Conservation (phyloP, 805 yeast species). For the Nakazawaea populi region DNA sequence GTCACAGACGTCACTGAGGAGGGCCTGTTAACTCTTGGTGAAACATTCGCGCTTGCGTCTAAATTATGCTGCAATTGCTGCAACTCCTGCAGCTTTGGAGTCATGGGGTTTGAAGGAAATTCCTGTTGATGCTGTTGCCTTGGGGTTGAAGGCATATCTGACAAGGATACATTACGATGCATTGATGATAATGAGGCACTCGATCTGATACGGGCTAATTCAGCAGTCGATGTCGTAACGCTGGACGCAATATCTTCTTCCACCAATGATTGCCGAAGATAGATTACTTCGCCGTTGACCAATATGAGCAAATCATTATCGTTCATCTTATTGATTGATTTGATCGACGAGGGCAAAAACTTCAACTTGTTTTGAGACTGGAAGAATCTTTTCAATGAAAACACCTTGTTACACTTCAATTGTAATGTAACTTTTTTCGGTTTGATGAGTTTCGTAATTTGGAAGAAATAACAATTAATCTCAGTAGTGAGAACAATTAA, state of each 20-base stretch:
- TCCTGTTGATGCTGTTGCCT: constrained; percentile 25
- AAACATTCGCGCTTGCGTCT: background rate
- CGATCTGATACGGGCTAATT: constrained; percentile 7
- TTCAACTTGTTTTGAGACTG: constrained; percentile 1
- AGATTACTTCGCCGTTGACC: constrained; percentile 22
- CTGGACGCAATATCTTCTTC: constrained; percentile 10
- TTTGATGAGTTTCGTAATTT: constrained; percentile 1
- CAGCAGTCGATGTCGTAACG: constrained; percentile 4
- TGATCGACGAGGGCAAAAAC: constrained; percentile 10
- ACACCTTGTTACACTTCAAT: constrained; percentile 10
- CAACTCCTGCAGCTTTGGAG: background rate
- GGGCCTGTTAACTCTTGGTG: background rate
- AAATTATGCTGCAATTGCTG: background rate
- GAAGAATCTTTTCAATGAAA: constrained; percentile 10
- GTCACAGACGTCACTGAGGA: background rate
- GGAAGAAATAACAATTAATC: constrained; percentile 23
- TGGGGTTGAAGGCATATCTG: constrained; percentile 33
- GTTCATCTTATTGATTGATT: constrained; percentile 19
- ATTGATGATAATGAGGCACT: constrained; percentile 13
- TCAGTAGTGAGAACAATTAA: constrained; percentile 24
- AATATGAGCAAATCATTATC: constrained; percentile 24
- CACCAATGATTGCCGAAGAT: constrained; percentile 14
- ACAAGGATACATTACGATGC: constrained; percentile 12
- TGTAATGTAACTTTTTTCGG: constrained; percentile 3
- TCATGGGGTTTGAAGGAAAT: constrained; percentile 8